These are phyloP conservation scores for Cochlearia excelsa DNA, from an alignment of 345 rosid species.

Conservation along the genomic window DNA sequence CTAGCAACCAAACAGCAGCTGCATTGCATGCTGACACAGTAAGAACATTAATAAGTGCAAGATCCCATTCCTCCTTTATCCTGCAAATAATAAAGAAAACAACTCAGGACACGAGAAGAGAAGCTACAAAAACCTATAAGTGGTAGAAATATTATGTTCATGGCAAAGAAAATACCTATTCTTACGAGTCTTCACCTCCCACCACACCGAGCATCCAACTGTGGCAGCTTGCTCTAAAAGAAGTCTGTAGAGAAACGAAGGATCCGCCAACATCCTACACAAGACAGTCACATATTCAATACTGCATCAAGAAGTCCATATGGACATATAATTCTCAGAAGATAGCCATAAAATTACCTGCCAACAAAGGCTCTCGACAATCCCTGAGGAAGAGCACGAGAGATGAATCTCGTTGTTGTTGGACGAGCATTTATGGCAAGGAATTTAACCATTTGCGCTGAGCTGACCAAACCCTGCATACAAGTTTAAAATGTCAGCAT, in stretches of 20 bases:
- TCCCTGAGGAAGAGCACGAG: slow-evolving; percentile 82
- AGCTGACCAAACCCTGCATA: slow-evolving; percentile 93
- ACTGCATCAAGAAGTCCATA: neutral
- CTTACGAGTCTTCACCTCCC: slow-evolving; percentile 87
- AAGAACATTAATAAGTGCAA: slow-evolving; percentile 84
- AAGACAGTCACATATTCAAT: slow-evolving; percentile 26
- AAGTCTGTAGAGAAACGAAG: slow-evolving; percentile 77
- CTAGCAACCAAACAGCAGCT: slow-evolving; percentile 81
- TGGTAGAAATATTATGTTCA: slow-evolving; percentile 1
- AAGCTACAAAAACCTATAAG: slow-evolving; percentile 6
- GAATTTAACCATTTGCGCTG: slow-evolving; percentile 91
- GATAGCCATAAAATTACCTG: slow-evolving; percentile 50
- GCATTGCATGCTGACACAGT: slow-evolving; percentile 84
- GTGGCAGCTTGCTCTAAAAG: slow-evolving; percentile 88
- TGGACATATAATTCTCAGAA: neutral
- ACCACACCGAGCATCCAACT: slow-evolving; percentile 77
- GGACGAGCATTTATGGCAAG: slow-evolving; percentile 95
- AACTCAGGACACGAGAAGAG: slow-evolving; percentile 23
- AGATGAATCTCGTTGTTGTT: slow-evolving; percentile 72
- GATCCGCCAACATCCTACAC: slow-evolving; percentile 92
- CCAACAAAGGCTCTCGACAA: slow-evolving; percentile 92
- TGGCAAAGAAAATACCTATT: slow-evolving; percentile 50
- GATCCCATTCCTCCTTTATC: slow-evolving; percentile 90
- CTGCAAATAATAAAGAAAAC: slow-evolving; percentile 38
- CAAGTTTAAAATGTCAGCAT: slow-evolving; percentile 25